These are phyloP conservation scores for Punica granatum DNA, from an alignment of 345 rosid species.

Conservation along the genomic window DNA sequence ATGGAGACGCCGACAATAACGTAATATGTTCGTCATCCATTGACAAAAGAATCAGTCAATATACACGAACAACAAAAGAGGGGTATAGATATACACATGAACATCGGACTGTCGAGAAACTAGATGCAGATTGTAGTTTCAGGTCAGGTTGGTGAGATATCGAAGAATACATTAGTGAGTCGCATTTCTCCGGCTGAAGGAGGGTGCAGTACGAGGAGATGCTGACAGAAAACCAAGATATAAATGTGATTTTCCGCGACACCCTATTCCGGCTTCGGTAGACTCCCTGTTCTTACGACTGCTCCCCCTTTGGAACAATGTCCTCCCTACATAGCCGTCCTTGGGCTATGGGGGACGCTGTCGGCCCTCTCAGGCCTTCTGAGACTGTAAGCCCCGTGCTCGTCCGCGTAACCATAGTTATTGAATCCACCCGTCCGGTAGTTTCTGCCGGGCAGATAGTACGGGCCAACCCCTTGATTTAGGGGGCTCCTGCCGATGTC, in stretches of 20 bases:
- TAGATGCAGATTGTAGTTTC: too few species aligned
- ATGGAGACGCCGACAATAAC: too few species aligned
- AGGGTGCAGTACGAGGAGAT: too few species aligned
- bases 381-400: conserved; percentile 11
- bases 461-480: conserved; percentile 11
- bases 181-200: too few species aligned
- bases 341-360: conserved; percentile 50
- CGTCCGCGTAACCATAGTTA: conserved; percentile 24
- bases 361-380: conserved; percentile 29
- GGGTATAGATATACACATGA: too few species aligned
- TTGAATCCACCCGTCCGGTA: conserved; percentile 24
- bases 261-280: not conserved
- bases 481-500: conserved; percentile 21
- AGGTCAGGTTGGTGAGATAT: too few species aligned
- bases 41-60: too few species aligned
- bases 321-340: conserved; percentile 17
- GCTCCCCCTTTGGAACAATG: conserved; percentile 3
- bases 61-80: too few species aligned
- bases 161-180: too few species aligned
- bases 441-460: conserved; percentile 12
- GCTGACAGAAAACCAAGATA: too few species aligned
- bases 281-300: not conserved
- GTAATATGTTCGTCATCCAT: too few species aligned
- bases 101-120: too few species aligned
- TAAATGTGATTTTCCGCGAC: not conserved